Base-by-base conservation (phyloP, 1,284 basidiomycete genomes). In the Cutaneotrichosporon cutaneum region DNA sequence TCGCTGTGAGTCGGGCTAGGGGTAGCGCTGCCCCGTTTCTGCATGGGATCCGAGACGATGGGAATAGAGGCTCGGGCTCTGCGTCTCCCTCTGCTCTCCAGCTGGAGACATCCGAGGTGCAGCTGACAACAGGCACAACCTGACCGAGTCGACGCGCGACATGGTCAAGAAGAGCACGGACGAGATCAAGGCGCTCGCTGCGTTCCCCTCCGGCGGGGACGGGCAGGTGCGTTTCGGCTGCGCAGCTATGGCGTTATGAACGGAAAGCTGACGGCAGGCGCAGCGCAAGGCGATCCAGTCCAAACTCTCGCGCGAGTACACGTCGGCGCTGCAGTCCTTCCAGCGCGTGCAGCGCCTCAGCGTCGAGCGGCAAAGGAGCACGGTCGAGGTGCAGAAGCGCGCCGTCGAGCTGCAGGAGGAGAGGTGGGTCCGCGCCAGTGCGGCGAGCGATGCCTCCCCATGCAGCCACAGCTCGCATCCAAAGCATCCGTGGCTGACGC, bases 111-210 rank as follows among this genome's bases (percentile, higher is more conserved):
- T 30, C 30, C 9, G 30, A 30, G 30, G 4, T 9, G 30, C 9
- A 30, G 30, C 54, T 57, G 59, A 58, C 50, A 11, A 6, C 64
- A 83, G 82, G 36, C 79, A 83, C 65, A 93, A 97, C 79, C 82
- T 98, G 61, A 94, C 92, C 1, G 95, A 98, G 74, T 87, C 92
- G 35, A 98, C 95, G 45, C 86, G 94, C 53, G 88, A 89, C 11
- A 93, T 98, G 86, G 89, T 92, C 42, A 98, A 97, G 81, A 88
- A 92, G 62, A 90, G 90, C 6, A 93, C 92, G 0, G 90, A 90
- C 52, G 94, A 97, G 72, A 81, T 98, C 75, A 97, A 96, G 86
- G 87, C 86, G 67, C 82, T 95, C 1, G 87, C 90, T 4, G 80
- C 83, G 2, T 82, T 90, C 68, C 88, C 91, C 63, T 79, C 83